Conservation (phyloP, 2,329 filamentous ascomycete genomes). For the Hypoxylon rubiginosum region DNA sequence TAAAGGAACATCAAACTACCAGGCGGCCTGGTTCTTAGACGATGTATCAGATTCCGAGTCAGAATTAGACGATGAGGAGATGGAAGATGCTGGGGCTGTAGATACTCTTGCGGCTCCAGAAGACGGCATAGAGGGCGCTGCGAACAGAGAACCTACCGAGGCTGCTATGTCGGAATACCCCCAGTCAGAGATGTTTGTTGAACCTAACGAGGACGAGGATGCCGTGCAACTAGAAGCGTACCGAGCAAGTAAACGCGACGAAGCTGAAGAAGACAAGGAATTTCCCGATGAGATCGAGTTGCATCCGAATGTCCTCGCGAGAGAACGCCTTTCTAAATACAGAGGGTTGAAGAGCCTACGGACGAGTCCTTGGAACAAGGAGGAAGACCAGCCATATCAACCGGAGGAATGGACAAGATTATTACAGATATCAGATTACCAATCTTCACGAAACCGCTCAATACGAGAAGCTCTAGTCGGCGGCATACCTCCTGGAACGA, state of each 20-base stretch:
- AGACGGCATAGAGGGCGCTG: slow-evolving; percentile 82
- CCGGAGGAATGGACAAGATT: slow-evolving; percentile 91
- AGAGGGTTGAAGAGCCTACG: slow-evolving; percentile 92
- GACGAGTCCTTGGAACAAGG: slow-evolving; percentile 88
- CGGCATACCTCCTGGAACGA: slow-evolving; percentile 85
- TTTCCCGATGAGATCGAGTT: slow-evolving; percentile 98
- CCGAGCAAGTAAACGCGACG: slow-evolving; percentile 80
- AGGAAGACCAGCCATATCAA: slow-evolving; percentile 87
- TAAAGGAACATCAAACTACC: slow-evolving; percentile 92
- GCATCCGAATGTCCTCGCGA: slow-evolving; percentile 85
- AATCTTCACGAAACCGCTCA: slow-evolving; percentile 81
- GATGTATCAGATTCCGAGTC: slow-evolving; percentile 86
- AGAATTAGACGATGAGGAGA: slow-evolving; percentile 73
- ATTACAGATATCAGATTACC: slow-evolving; percentile 90
- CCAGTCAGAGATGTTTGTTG: slow-evolving; percentile 91
- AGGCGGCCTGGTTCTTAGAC: slow-evolving; percentile 90
- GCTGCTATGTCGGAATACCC: slow-evolving; percentile 89
- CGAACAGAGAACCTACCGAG: slow-evolving; percentile 78
- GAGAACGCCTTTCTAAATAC: slow-evolving; percentile 88
- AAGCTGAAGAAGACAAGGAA: slow-evolving; percentile 90
- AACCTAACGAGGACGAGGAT: slow-evolving; percentile 84
- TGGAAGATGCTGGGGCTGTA: slow-evolving; percentile 59
- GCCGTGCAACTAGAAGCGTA: slow-evolving; percentile 85
- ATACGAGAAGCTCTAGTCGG: slow-evolving; percentile 89
- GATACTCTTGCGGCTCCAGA: slow-evolving; percentile 74